A percentile compares a stretch with the other conserved stretches of the same genome.
These are phyloP conservation scores for Orbilia brochopaga DNA, from an alignment of 2,329 filamentous ascomycete species.

Conservation along the genomic window DNA sequence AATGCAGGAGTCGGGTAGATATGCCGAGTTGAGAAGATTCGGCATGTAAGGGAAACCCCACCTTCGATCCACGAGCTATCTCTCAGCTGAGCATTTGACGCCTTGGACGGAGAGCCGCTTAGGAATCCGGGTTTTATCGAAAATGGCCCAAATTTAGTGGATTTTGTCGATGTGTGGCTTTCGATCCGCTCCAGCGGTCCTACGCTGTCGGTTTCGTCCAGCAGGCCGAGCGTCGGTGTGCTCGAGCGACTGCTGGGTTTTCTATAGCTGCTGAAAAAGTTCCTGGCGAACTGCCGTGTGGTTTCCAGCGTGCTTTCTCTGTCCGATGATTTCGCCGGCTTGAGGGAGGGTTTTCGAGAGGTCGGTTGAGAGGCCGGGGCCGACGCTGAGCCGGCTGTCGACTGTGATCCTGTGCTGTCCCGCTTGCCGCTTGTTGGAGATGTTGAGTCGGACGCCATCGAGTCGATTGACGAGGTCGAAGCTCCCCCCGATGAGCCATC, in stretches of 20 bases:
- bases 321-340: slow-evolving; percentile 36
- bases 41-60: slow-evolving; percentile 35
- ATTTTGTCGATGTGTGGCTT: slow-evolving; percentile 41
- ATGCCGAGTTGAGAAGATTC: slow-evolving; percentile 39
- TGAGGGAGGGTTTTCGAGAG: slow-evolving; percentile 42
- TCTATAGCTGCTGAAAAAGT: slow-evolving; percentile 48
- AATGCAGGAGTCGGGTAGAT: slow-evolving; percentile 16
- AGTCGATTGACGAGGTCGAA: slow-evolving; percentile 49
- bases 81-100: slow-evolving; percentile 34
- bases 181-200: slow-evolving; percentile 41
- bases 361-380: slow-evolving; percentile 12
- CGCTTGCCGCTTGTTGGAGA: slow-evolving; percentile 41
- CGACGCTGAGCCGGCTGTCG: slow-evolving; percentile 30
- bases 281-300: slow-evolving; percentile 44
- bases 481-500: slow-evolving; percentile 48
- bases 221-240: slow-evolving; percentile 40
- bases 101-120: slow-evolving; percentile 41
- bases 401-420: slow-evolving; percentile 49
- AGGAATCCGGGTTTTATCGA: slow-evolving; percentile 48
- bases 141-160: slow-evolving; percentile 41
- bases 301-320: slow-evolving; percentile 46
- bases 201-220: slow-evolving; percentile 28
- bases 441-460: slow-evolving; percentile 35
- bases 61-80: slow-evolving; percentile 51
- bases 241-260: slow-evolving; percentile 50